phyloP scores from a whole-genome alignment of 176 grass and related monocot species.

The Stipa capillata region DNA sequence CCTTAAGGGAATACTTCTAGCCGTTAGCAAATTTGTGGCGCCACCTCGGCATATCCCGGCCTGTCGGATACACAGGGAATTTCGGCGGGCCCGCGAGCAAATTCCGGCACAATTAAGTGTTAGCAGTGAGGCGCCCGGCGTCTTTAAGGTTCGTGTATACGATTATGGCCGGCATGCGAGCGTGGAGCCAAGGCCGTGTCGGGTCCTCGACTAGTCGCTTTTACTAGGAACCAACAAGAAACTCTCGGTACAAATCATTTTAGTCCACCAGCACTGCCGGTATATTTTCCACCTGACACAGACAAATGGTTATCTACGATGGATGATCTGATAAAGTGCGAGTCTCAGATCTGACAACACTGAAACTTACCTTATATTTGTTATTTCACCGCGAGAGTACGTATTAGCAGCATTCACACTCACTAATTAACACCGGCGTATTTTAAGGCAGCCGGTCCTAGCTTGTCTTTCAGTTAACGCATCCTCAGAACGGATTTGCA shows the following conservation, averaged over 20 bases:
- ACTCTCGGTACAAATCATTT: not conserved
- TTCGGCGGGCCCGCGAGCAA: not conserved
- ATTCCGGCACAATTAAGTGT: not conserved
- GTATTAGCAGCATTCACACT: not conserved
- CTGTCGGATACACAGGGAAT: not conserved
- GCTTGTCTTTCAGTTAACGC: not conserved
- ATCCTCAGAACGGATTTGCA: not conserved
- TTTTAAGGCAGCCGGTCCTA: not conserved
- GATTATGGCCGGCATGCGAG: conserved; percentile 1
- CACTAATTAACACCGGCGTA: not conserved
- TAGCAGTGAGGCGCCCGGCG: not conserved
- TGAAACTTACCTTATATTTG: not conserved
- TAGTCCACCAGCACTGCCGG: not conserved
- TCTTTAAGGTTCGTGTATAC: conserved; percentile 1
- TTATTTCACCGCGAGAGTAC: not conserved
- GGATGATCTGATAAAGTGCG: no score
- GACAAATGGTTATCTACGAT: no score
- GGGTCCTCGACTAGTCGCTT: not conserved
- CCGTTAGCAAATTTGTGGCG: conserved; percentile 8
- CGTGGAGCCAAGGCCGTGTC: not conserved
- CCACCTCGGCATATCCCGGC: not conserved
- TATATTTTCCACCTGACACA: not conserved
- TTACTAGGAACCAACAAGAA: not conserved
- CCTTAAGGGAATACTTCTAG: not conserved
- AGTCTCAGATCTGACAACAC: not conserved